A percentile compares a stretch with the other conserved stretches of the same genome.
Conservation (phyloP, 495 filamentous ascomycete species). For the Glarea lozoyensis region DNA sequence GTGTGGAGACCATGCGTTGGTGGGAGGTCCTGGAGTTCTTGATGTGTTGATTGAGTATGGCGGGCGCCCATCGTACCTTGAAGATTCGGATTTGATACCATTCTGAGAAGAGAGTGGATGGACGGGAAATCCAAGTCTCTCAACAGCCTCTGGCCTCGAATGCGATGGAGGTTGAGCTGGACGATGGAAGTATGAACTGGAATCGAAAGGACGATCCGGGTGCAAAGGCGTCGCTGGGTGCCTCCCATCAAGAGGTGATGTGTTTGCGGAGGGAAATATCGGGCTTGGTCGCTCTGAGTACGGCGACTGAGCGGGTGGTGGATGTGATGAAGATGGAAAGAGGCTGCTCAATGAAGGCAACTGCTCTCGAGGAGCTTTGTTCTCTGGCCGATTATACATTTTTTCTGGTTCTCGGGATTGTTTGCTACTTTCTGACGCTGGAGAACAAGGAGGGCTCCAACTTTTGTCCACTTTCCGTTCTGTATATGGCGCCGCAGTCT, state of each 20-base stretch:
- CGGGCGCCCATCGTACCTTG: conserved; percentile 17
- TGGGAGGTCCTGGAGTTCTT: conserved; percentile 10
- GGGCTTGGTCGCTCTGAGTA: conserved; percentile 33
- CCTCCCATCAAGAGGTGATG: conserved; percentile 37
- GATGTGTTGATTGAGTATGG: conserved; percentile 3
- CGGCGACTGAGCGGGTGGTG: conserved; percentile 29
- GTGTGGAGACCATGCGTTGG: conserved; percentile 15
- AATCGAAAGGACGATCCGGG: conserved; percentile 26
- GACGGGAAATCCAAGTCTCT: conserved; percentile 16
- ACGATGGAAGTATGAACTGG: conserved; percentile 34
- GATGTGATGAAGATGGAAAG: conserved; percentile 34
- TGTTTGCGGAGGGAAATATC: conserved; percentile 22
- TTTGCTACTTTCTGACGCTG: conserved; percentile 13
- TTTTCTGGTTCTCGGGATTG: conserved; percentile 10
- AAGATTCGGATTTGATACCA: conserved; percentile 15
- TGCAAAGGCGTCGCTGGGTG: conserved; percentile 19
- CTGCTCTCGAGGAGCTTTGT: conserved; percentile 31
- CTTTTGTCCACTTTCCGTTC: conserved; percentile 3
- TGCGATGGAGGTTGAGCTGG: conserved; percentile 16
- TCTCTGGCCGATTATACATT: conserved; percentile 16
- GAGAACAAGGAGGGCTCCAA: conserved; percentile 14
- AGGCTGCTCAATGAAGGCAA: conserved; percentile 45
- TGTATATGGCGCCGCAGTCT: neutral
- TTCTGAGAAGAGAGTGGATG: conserved; percentile 7
- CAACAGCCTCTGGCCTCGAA: conserved; percentile 23